A percentile compares a stretch with the other conserved stretches of the same genome.
phyloP scores from a whole-genome alignment of 495 filamentous ascomycete genomes.

The Aspergillus saccharolyticus region DNA sequence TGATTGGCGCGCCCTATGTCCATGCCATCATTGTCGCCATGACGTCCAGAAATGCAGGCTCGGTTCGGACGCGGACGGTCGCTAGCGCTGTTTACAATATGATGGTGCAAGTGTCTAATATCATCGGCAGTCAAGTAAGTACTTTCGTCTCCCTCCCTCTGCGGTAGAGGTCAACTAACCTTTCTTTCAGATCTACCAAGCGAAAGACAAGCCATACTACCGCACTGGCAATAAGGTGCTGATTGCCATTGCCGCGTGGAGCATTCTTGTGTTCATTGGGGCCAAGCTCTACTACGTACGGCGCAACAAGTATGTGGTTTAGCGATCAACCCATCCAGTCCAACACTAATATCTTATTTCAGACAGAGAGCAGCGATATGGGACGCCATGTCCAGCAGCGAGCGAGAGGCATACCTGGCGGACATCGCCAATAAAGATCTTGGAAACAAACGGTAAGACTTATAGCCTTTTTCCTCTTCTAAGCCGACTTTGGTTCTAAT shows the following conservation, averaged over 20 bases:
- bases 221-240: slow-evolving; percentile 61
- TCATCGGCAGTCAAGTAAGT: slow-evolving; percentile 58
- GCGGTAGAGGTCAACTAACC: neutral
- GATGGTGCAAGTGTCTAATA: slow-evolving; percentile 60
- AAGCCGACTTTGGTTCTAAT: neutral
- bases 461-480: neutral
- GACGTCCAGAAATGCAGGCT: slow-evolving; percentile 62
- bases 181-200: slow-evolving; percentile 51
- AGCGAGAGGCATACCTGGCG: slow-evolving; percentile 57
- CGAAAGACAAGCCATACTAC: slow-evolving; percentile 62
- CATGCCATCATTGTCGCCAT: slow-evolving; percentile 65
- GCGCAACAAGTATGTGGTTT: slow-evolving; percentile 48
- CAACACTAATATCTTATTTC: slow-evolving; percentile 7
- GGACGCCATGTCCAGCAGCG: slow-evolving; percentile 56
- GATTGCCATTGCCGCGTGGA: slow-evolving; percentile 48
- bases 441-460: slow-evolving; percentile 61
- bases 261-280: slow-evolving; percentile 50
- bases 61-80: slow-evolving; percentile 62
- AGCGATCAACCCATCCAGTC: neutral
- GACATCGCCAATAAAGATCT: slow-evolving; percentile 51
- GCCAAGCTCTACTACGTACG: slow-evolving; percentile 60
- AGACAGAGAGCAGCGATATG: slow-evolving; percentile 43
- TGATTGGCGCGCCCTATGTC: slow-evolving; percentile 57
- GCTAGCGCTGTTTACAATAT: slow-evolving; percentile 68
- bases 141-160: slow-evolving; percentile 1